phyloP scores from a whole-genome alignment of 2,329 filamentous ascomycete genomes.

The Pseudocercospora macadamiae region DNA sequence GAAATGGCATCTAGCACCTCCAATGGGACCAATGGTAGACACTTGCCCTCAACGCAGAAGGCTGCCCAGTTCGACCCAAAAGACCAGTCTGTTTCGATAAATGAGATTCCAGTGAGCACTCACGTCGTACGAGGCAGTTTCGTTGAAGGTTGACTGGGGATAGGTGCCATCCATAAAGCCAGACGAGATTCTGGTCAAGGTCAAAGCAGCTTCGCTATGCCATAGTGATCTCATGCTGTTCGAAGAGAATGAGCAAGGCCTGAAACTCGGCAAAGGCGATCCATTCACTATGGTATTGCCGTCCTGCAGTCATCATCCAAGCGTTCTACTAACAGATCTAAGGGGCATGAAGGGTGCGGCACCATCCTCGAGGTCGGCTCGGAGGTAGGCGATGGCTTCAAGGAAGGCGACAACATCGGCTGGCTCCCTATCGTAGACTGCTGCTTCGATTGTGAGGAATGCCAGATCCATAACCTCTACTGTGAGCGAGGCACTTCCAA shows the following conservation, averaged over 20 bases:
- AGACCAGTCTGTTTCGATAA: constrained; percentile 18
- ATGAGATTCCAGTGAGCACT: constrained; percentile 19
- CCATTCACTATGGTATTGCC: constrained; percentile 27
- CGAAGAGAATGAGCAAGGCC: constrained; percentile 22
- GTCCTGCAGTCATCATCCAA: no score
- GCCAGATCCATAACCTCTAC: constrained; percentile 21
- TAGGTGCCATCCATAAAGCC: constrained; percentile 20
- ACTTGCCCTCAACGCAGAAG: constrained; percentile 20
- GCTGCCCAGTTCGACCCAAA: constrained; percentile 25
- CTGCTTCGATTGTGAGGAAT: constrained; percentile 26
- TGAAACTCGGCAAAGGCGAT: constrained; percentile 14
- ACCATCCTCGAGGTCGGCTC: constrained; percentile 17
- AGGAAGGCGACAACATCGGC: constrained; percentile 20
- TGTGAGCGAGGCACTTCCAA: constrained; percentile 18
- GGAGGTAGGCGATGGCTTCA: constrained; percentile 16
- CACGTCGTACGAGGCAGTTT: background rate
- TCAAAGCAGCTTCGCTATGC: constrained; percentile 24
- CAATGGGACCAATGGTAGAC: background rate
- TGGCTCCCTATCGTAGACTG: constrained; percentile 24
- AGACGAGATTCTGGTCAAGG: constrained; percentile 24
- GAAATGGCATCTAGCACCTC: background rate
- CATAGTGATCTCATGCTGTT: constrained; percentile 28
- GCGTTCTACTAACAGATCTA: background rate
- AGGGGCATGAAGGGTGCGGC: constrained; percentile 26
- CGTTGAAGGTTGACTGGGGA: background rate